These are phyloP conservation scores for Lactarius hengduanensis DNA, from an alignment of 768 basidiomycete genomes.

Conservation along the genomic window DNA sequence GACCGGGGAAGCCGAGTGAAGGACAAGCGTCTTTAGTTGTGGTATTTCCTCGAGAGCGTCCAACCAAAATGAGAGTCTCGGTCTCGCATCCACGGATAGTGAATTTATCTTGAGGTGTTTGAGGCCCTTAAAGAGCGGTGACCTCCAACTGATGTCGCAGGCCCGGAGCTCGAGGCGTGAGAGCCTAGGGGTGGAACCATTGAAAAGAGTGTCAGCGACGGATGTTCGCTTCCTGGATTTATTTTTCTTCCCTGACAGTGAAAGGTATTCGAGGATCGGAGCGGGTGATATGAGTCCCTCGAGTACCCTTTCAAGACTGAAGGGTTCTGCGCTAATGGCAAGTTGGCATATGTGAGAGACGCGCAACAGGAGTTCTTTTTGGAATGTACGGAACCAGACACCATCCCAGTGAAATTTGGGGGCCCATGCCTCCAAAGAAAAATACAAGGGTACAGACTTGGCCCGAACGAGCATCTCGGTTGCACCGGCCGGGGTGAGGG, in stretches of 20 bases:
- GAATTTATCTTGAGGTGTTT: not conserved
- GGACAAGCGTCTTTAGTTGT: not conserved
- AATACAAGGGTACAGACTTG: not conserved
- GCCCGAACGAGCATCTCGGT: not conserved
- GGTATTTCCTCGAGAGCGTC: conserved; percentile 1
- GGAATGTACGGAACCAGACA: not conserved
- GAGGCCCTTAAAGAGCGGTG: conserved; percentile 6
- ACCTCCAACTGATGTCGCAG: conserved; percentile 14
- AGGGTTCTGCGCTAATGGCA: not conserved
- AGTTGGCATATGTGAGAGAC: not conserved
- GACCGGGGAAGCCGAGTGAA: not conserved
- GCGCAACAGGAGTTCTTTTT: not conserved
- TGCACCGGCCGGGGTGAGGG: not conserved
- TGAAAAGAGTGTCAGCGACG: conserved; percentile 1
- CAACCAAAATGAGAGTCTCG: conserved; percentile 5
- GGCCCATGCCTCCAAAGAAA: not conserved
- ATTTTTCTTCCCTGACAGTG: not conserved
- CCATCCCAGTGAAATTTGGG: not conserved
- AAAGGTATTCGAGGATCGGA: not conserved
- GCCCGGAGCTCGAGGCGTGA: not conserved
- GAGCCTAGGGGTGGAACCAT: conserved; percentile 2
- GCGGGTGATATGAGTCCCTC: not conserved
- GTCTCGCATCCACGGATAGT: not conserved
- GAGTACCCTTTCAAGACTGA: not conserved
- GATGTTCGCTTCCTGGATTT: not conserved